Evolutionary conservation across 2,329 filamentous ascomycete species (phyloP).

Genomic region (Pseudogymnoascus sp.): DNA sequence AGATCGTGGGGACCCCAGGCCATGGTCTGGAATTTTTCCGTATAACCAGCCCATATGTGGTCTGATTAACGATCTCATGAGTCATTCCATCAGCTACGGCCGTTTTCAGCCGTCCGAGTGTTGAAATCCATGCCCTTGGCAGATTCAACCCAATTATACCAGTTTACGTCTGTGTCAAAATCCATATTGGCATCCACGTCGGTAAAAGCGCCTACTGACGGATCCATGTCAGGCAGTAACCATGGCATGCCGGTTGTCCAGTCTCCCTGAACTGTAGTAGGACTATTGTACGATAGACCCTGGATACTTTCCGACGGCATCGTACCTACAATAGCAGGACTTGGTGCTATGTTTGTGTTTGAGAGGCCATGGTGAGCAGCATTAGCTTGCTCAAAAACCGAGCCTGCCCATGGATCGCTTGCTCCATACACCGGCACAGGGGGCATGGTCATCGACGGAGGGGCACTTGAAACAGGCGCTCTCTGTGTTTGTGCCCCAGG

Average conservation of each 20-base stretch:
- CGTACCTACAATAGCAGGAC: not conserved
- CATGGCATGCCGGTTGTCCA: conserved; percentile 19
- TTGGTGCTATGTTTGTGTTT: not conserved
- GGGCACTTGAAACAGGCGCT: not conserved
- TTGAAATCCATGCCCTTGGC: conserved; percentile 23
- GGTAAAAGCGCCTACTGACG: conserved; percentile 18
- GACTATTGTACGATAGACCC: conserved; percentile 11
- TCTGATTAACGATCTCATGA: not conserved
- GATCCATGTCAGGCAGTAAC: conserved; percentile 24
- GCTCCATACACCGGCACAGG: not conserved
- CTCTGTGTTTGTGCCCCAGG: not conserved
- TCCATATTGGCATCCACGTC: conserved; percentile 26
- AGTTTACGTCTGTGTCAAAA: conserved; percentile 30
- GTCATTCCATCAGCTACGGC: not conserved
- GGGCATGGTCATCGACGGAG: not conserved
- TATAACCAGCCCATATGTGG: not conserved
- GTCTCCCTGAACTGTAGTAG: conserved; percentile 10
- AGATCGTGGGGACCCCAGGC: not conserved
- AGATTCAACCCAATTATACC: conserved; percentile 34
- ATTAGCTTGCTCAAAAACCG: conserved; percentile 11
- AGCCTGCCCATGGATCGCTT: not conserved
- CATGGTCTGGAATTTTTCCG: not conserved
- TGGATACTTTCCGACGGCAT: not conserved
- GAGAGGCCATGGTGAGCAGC: not conserved
- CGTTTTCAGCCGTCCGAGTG: not conserved